Percentiles rank a stretch among this genome's conserved stretches.
Conservation (phyloP, 78 protist genomes). For the Dictyostelium firmibasis region DNA sequence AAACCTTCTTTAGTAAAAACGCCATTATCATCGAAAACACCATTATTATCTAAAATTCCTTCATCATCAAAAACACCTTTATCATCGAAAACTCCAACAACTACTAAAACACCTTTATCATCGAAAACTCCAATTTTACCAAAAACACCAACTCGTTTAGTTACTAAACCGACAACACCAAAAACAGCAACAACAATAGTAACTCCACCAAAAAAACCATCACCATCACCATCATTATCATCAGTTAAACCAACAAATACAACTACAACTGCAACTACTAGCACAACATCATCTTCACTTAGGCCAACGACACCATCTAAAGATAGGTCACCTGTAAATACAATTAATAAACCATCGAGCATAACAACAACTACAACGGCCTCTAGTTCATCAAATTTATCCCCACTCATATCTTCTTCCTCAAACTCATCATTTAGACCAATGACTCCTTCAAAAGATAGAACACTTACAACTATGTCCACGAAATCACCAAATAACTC, state of each 20-base stretch:
- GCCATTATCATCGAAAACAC: background rate
- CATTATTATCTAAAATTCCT: background rate
- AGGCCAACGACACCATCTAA: background rate
- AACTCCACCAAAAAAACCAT: background rate
- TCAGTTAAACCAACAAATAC: background rate
- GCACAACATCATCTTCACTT: background rate
- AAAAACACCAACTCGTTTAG: background rate
- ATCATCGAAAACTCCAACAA: background rate
- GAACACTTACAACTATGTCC: background rate
- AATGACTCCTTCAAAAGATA: background rate
- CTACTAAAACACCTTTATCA: background rate
- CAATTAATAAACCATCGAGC: background rate
- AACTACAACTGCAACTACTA: background rate
- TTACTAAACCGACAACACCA: background rate
- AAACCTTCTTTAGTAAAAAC: background rate
- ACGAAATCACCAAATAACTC: constrained; percentile 1
- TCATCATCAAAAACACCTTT: background rate
- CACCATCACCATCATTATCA: background rate
- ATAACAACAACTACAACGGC: background rate
- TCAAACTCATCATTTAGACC: background rate
- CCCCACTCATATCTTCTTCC: background rate
- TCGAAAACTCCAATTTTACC: background rate
- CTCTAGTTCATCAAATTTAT: background rate
- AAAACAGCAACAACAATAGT: background rate
- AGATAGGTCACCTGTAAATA: background rate